A percentile compares a stretch with the other conserved stretches of the same genome.
phyloP scores from a whole-genome alignment of 2,329 filamentous ascomycete species.

The Curvularia sp. region DNA sequence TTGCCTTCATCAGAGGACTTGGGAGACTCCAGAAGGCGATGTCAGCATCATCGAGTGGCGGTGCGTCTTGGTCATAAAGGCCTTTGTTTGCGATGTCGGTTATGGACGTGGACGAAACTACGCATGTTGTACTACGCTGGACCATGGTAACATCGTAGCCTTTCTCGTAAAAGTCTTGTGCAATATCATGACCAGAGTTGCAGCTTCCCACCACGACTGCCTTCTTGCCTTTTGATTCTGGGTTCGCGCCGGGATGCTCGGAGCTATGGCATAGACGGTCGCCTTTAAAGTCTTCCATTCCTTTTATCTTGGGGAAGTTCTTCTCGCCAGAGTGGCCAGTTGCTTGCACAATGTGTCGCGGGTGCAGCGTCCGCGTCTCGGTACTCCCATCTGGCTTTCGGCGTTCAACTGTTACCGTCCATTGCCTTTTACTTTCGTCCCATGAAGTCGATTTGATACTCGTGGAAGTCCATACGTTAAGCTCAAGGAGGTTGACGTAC shows the following conservation, averaged over 20 bases:
- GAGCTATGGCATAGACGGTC: constrained; percentile 43
- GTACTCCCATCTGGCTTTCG: constrained; percentile 29
- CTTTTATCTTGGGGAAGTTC: constrained; percentile 40
- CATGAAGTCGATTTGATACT: constrained; percentile 49
- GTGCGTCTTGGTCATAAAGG: constrained; percentile 38
- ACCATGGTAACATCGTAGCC: constrained; percentile 56
- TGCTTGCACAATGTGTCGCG: constrained; percentile 41
- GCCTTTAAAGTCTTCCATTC: constrained; percentile 49
- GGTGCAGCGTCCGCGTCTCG: constrained; percentile 36
- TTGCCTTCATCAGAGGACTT: constrained; percentile 41
- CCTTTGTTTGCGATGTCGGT: constrained; percentile 41
- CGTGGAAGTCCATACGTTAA: constrained; percentile 52
- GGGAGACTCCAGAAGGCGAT: constrained; percentile 46
- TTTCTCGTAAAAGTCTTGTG: constrained; percentile 56
- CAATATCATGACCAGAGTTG: constrained; percentile 59
- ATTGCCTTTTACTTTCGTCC: constrained; percentile 47
- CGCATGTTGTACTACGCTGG: constrained; percentile 54
- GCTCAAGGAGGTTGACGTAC: constrained; percentile 47
- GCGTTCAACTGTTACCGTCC: constrained; percentile 48
- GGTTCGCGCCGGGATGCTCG: constrained; percentile 42
- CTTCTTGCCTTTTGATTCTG: constrained; percentile 49
- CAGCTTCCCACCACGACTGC: constrained; percentile 57
- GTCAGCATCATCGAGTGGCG: constrained; percentile 40
- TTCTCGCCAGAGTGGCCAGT: constrained; percentile 44
- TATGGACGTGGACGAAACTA: constrained; percentile 39